phyloP scores from a whole-genome alignment of 345 rosid species.

The Gossypium herbaceum region DNA sequence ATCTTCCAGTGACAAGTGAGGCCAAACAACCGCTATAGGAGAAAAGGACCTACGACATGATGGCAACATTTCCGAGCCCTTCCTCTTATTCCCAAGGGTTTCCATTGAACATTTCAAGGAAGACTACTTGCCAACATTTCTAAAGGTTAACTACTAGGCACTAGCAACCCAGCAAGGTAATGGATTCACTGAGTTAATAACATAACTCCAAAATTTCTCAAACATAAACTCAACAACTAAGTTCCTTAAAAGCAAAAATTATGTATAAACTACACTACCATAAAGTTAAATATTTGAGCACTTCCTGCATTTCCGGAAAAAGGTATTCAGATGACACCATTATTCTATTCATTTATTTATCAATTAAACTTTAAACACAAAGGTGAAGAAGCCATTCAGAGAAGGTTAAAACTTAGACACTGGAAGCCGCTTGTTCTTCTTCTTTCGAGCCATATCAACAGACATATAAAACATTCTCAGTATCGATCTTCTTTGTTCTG shows the following conservation, averaged over 20 bases:
- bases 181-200: neutral
- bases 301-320: constrained; percentile 1
- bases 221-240: too few species aligned
- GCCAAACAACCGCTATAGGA: neutral
- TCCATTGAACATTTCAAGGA: constrained; percentile 10
- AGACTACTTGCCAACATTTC: constrained; percentile 4
- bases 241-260: neutral
- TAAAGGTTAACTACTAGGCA: neutral
- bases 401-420: neutral
- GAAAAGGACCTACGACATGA: constrained; percentile 3
- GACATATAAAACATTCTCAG: neutral
- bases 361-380: neutral
- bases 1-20: constrained; percentile 5
- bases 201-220: neutral
- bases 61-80: constrained; percentile 6
- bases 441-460: neutral
- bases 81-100: constrained; percentile 11
- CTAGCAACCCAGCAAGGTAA: constrained; percentile 3
- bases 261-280: too few species aligned
- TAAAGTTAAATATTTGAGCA: neutral
- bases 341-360: neutral
- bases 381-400: neutral
- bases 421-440: neutral
- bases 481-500: neutral
- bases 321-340: neutral